Evolutionary conservation across 495 filamentous ascomycete species (phyloP).

Genomic region (Aspergillus nidulans): DNA sequence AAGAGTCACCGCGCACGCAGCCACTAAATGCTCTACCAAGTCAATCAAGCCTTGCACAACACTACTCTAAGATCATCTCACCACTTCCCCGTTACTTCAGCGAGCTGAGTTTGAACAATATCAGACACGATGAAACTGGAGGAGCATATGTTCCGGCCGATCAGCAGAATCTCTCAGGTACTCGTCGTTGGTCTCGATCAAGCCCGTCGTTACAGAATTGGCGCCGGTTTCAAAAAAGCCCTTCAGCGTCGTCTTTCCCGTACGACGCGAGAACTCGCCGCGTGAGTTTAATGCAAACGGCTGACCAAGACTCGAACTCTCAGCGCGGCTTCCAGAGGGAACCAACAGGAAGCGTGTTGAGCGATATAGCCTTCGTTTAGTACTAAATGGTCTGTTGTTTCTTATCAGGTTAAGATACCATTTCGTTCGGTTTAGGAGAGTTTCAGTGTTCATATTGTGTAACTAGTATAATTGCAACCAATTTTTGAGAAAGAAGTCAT

Average conservation of each 20-base stretch:
- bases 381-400: background rate
- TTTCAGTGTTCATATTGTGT: background rate
- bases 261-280: slow-evolving; percentile 8
- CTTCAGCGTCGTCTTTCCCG: slow-evolving; percentile 15
- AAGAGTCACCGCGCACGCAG: slow-evolving; percentile 23
- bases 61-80: slow-evolving; percentile 41
- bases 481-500: background rate
- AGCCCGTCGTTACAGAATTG: slow-evolving; percentile 7
- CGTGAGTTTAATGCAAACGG: slow-evolving; percentile 11
- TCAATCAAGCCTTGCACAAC: slow-evolving; percentile 38
- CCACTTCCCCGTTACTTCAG: slow-evolving; percentile 42
- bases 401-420: slow-evolving; percentile 1
- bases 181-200: slow-evolving; percentile 10
- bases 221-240: slow-evolving; percentile 12
- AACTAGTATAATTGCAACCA: background rate
- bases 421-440: background rate
- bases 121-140: slow-evolving; percentile 15
- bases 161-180: background rate
- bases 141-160: background rate
- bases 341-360: slow-evolving; percentile 9
- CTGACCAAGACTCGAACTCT: slow-evolving; percentile 5
- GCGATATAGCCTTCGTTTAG: slow-evolving; percentile 17
- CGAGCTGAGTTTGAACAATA: slow-evolving; percentile 32
- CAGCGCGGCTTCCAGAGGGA: slow-evolving; percentile 7
- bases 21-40: slow-evolving; percentile 20